A percentile compares a stretch with the other conserved stretches of the same genome.
phyloP scores from a whole-genome alignment of 345 rosid genomes.

The Gossypium thurberi region DNA sequence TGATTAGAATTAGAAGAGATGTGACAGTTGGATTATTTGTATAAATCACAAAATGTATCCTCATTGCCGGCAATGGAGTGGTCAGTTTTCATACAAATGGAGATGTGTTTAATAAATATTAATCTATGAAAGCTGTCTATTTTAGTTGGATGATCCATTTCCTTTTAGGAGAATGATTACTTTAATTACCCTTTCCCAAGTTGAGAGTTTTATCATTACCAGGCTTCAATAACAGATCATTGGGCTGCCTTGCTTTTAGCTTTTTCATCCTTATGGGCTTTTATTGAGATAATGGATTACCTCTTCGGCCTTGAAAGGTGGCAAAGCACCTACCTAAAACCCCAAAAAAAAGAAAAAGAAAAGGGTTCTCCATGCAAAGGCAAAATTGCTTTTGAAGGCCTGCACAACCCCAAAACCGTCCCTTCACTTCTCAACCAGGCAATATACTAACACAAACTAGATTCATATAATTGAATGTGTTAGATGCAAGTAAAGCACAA shows the following conservation, averaged over 20 bases:
- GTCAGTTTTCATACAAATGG: not conserved
- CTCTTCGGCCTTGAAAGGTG: too few relatives aligned
- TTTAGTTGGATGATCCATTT: not conserved
- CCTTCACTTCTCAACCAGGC: slow-evolving; percentile 6
- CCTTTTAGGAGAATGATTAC: not conserved
- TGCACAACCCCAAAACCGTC: not conserved
- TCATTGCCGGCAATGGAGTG: not conserved
- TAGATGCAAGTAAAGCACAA: not conserved
- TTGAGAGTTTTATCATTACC: not conserved
- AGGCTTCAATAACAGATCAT: too few relatives aligned
- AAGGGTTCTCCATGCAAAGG: too few relatives aligned
- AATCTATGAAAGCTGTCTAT: not conserved
- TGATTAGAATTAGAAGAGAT: too few relatives aligned
- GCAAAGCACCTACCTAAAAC: not conserved
- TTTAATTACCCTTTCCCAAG: not conserved
- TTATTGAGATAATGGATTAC: too few relatives aligned
- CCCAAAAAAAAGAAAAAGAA: too few relatives aligned
- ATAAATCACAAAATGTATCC: not conserved
- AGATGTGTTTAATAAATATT: not conserved
- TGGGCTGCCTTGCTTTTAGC: too few relatives aligned
- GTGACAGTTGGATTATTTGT: too few relatives aligned
- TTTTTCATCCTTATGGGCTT: too few relatives aligned
- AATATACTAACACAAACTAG: not conserved
- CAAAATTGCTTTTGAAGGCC: too few relatives aligned
- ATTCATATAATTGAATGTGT: not conserved